Base-by-base conservation (phyloP, 208 protist genomes). In the Jaenimonas drosophilae region DNA sequence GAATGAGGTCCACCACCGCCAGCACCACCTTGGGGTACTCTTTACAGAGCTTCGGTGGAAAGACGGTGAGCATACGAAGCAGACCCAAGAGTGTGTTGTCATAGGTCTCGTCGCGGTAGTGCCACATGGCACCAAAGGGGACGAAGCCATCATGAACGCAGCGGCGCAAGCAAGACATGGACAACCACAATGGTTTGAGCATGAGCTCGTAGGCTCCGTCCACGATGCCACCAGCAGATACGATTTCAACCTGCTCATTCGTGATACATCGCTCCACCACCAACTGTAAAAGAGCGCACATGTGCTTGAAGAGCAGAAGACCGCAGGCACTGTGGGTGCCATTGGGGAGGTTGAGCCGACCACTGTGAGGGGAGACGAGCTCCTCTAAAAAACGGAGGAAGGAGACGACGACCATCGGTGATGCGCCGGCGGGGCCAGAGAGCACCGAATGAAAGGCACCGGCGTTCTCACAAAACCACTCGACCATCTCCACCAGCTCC, bases 31-130 rank as follows among this genome's bases (percentile, higher is more conserved):
- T 82, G 3, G 55, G 36, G 61, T 88, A 76, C 47, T 85, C 67
- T 56, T 70, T 78, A 48, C 82, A 87, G 16, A 87, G 56, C 28
- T 61, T 45, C 31, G 50, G 54, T 12, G 62, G 68, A 28, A 92
- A 69, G 46, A 81, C 51, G 14, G 60, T 49, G 12, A 88, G 36
- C 70, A 87, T 88, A 20, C 70, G 59, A 24, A 92, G 46, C 20
- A 87, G 53, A 1, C 69, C 65, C 34, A 82, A 58, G 34, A 83
- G 47, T 16, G 66, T 74, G 57, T 59, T 68, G 54, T 92, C 83
- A 66, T 83, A 92, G 1, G 70, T 75, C n/a, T 83, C 65, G 42
- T 92, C 83, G 47, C 65, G 57, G 63, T 92, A 92, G 56, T 70
- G 84, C 42, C 64, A 65, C 83, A 92, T 92, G 3, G 83, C 83